phyloP scores from a whole-genome alignment of 2,329 filamentous ascomycete species.

The Fusarium sp. region DNA sequence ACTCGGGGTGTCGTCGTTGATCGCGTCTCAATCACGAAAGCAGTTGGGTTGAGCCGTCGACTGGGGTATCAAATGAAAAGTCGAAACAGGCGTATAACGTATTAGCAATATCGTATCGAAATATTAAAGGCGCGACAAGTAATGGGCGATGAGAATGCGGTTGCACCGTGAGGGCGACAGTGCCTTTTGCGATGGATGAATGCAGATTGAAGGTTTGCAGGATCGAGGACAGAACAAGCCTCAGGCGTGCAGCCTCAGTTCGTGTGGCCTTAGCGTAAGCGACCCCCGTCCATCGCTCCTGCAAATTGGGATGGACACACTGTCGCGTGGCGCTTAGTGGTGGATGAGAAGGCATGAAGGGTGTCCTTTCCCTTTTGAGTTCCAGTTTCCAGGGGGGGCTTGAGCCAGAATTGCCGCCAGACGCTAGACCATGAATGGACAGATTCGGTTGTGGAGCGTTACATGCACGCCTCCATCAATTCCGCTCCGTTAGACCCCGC shows the following conservation, averaged over 20 bases:
- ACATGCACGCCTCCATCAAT: slow-evolving; percentile 35
- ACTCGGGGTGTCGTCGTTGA: slow-evolving; percentile 1
- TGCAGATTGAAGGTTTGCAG: slow-evolving; percentile 38
- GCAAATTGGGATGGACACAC: slow-evolving; percentile 40
- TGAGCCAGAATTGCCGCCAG: slow-evolving; percentile 30
- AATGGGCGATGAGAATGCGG: slow-evolving; percentile 11
- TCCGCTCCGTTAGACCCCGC: slow-evolving; percentile 16
- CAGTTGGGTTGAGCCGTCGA: slow-evolving; percentile 2
- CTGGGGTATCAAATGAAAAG: slow-evolving; percentile 13
- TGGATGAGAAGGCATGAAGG: slow-evolving; percentile 9
- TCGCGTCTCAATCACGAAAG: slow-evolving; percentile 29
- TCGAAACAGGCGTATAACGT: slow-evolving; percentile 7
- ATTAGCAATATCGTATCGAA: slow-evolving; percentile 11
- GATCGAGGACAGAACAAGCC: slow-evolving; percentile 23
- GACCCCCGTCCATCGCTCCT: slow-evolving; percentile 18
- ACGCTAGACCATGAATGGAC: slow-evolving; percentile 35
- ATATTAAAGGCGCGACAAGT: slow-evolving; percentile 1
- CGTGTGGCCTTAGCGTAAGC: slow-evolving; percentile 20
- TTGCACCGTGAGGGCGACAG: slow-evolving; percentile 26
- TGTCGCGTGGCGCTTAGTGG: slow-evolving; percentile 36
- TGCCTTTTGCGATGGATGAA: slow-evolving; percentile 30
- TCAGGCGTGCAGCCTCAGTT: slow-evolving; percentile 20
- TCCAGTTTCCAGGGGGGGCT: slow-evolving; percentile 5
- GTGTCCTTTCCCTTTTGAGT: slow-evolving; percentile 4
- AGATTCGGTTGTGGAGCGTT: slow-evolving; percentile 12